phyloP scores from a whole-genome alignment of 2,329 filamentous ascomycete species.

The Xylaria sp. region DNA sequence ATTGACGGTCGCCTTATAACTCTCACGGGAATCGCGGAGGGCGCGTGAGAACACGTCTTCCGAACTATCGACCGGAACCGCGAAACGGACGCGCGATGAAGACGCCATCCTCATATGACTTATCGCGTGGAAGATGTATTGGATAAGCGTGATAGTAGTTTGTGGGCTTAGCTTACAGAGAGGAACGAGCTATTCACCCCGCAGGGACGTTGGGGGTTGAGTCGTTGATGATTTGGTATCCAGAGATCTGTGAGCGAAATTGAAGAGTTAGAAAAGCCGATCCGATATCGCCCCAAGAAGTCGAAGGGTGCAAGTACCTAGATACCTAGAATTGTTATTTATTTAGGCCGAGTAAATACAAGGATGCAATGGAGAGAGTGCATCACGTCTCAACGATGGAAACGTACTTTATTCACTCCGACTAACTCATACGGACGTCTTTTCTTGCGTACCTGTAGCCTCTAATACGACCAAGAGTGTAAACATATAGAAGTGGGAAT shows the following conservation, averaged over 20 bases:
- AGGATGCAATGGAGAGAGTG: not conserved
- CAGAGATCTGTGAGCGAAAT: not conserved
- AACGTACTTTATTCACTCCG: not conserved
- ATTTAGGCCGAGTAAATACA: not conserved
- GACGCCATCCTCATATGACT: constrained; percentile 1
- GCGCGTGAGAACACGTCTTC: not conserved
- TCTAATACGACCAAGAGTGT: not conserved
- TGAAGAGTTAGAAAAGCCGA: not conserved
- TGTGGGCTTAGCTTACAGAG: not conserved
- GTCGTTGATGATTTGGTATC: not conserved
- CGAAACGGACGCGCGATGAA: not conserved
- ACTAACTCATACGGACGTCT: not conserved
- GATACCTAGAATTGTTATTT: not conserved
- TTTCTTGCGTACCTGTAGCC: not conserved
- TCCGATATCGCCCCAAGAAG: not conserved
- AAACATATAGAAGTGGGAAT: not conserved
- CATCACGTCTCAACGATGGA: not conserved
- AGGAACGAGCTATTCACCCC: not conserved
- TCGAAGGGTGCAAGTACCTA: not conserved
- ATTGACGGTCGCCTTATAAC: too few species aligned
- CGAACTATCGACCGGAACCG: not conserved
- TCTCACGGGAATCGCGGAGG: not conserved
- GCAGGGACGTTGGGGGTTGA: not conserved
- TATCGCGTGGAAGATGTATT: not conserved
- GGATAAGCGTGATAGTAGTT: too few species aligned